Conservation (phyloP, 306 rosid genomes). For the Casuarina glauca region DNA sequence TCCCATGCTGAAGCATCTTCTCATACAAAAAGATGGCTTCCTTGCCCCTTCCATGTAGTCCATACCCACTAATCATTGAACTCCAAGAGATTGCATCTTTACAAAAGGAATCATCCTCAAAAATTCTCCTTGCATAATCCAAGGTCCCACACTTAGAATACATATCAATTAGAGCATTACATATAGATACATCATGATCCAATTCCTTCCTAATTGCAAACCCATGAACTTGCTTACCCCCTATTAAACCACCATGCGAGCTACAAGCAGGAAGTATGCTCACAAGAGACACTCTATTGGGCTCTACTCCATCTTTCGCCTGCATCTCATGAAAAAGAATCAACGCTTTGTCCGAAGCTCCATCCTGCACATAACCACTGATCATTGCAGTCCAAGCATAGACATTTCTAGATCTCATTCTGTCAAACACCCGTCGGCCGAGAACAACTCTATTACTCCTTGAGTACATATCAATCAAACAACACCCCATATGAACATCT, state of each 20-base stretch:
- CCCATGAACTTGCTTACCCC: constrained; percentile 72
- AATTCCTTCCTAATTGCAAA: constrained; percentile 53
- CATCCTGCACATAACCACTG: constrained; percentile 58
- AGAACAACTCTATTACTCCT: constrained; percentile 44
- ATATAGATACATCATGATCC: constrained; percentile 41
- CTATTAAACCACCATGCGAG: constrained; percentile 51
- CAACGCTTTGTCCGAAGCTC: constrained; percentile 56
- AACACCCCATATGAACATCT: constrained; percentile 69
- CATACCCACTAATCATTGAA: constrained; percentile 72
- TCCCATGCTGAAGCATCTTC: constrained; percentile 55
- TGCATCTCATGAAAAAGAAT: constrained; percentile 63
- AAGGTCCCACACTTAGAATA: constrained; percentile 81
- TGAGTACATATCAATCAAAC: constrained; percentile 83
- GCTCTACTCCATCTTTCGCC: constrained; percentile 50
- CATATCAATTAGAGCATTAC: constrained; percentile 78
- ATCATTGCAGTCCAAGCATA: constrained; percentile 78
- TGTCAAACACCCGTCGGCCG: constrained; percentile 62
- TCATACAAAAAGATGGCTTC: constrained; percentile 59
- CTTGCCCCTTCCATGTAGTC: constrained; percentile 71
- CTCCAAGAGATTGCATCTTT: constrained; percentile 75
- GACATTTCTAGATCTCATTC: constrained; percentile 57
- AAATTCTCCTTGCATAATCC: constrained; percentile 53
- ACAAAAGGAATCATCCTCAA: constrained; percentile 46
- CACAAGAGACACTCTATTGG: constrained; percentile 65
- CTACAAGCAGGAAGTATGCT: constrained; percentile 73